Conservation (phyloP, 75 land plant genomes). For the Cupressus sempervirens region DNA sequence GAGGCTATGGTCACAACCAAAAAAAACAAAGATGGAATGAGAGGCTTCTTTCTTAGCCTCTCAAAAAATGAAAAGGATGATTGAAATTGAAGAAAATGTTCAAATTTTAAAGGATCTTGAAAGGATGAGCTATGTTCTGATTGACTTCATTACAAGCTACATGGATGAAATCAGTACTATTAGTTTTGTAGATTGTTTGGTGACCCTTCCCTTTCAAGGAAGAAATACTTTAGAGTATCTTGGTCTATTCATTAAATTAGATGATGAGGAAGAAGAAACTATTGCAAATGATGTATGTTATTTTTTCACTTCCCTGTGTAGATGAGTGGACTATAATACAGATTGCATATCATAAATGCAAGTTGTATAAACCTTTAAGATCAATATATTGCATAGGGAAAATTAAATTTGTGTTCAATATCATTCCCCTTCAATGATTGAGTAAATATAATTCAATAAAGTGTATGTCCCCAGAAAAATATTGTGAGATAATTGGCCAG, state of each 20-base stretch:
- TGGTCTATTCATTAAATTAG: constrained; percentile 43
- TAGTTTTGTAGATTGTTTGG: constrained; percentile 21
- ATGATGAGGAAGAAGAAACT: constrained; percentile 36
- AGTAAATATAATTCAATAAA: background rate
- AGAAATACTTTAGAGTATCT: constrained; percentile 42
- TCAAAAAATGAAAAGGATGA: constrained; percentile 73
- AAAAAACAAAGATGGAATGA: constrained; percentile 57
- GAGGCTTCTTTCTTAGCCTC: constrained; percentile 73
- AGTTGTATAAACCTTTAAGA: background rate
- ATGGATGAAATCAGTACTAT: constrained; percentile 30
- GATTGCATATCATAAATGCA: background rate
- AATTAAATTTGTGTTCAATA: background rate
- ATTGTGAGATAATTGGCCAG: background rate
- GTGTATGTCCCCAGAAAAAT: background rate
- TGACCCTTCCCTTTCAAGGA: constrained; percentile 29
- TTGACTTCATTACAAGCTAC: constrained; percentile 24
- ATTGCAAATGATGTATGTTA: constrained; percentile 8
- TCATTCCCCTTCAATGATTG: background rate
- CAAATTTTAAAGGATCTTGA: constrained; percentile 55
- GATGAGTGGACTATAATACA: background rate
- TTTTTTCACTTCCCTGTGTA: background rate
- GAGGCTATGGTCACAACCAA: constrained; percentile 39
- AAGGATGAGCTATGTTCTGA: constrained; percentile 27
- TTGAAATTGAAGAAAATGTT: constrained; percentile 58
- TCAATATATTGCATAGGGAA: background rate